A percentile compares a stretch with the other conserved stretches of the same genome.
Evolutionary conservation across 1,284 basidiomycete species (phyloP).

Genomic region (Wolfiporia cocos): DNA sequence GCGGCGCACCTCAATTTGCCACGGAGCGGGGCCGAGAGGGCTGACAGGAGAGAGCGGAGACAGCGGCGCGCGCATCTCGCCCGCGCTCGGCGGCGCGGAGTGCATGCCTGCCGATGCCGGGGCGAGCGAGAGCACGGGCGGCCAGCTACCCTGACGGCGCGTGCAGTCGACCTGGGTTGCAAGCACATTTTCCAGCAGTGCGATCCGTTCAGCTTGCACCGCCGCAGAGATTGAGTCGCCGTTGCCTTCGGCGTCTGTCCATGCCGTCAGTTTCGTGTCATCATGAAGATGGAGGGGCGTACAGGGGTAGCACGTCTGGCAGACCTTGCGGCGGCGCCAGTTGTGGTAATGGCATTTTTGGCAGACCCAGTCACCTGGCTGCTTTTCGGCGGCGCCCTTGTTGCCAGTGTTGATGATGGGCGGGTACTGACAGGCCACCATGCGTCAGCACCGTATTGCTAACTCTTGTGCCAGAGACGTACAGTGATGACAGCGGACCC

Average conservation of each 20-base stretch:
- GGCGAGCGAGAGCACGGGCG: neutral
- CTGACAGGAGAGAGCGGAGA: conserved; percentile 3
- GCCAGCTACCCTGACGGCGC: neutral
- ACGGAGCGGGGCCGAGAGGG: conserved; percentile 9
- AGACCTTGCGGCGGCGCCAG: conserved; percentile 82
- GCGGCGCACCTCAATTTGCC: neutral
- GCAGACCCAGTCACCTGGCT: conserved; percentile 91
- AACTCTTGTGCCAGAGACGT: conserved; percentile 19
- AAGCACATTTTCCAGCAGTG: conserved; percentile 64
- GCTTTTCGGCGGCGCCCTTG: conserved; percentile 77
- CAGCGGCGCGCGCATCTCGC: conserved; percentile 1
- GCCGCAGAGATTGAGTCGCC: conserved; percentile 77
- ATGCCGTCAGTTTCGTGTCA: too few species aligned
- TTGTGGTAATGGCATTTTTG: conserved; percentile 79
- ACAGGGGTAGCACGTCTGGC: conserved; percentile 86
- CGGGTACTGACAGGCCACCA: conserved; percentile 46
- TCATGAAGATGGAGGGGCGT: too few species aligned
- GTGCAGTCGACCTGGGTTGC: conserved; percentile 37
- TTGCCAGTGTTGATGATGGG: conserved; percentile 88
- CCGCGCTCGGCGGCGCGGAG: conserved; percentile 1
- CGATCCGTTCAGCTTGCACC: conserved; percentile 78
- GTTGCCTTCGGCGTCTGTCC: conserved; percentile 72
- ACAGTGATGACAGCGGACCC: conserved; percentile 47
- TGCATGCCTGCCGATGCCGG: neutral
- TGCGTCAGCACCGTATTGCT: conserved; percentile 4